These are phyloP conservation scores for Mycena filopes DNA, from an alignment of 768 basidiomycete species.

Conservation along the genomic window DNA sequence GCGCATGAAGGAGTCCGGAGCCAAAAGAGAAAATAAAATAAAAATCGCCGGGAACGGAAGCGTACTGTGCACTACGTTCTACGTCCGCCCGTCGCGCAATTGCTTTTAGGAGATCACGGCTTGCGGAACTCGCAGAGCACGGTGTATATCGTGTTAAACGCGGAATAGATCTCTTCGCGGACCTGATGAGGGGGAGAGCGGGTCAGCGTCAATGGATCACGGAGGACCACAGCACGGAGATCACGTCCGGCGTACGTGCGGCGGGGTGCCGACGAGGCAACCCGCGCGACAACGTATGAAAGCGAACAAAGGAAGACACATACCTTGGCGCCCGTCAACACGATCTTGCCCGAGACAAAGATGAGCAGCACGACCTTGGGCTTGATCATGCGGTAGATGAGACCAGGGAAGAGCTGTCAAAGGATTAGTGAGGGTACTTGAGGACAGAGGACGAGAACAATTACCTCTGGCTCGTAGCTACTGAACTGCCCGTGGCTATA, in stretches of 20 bases:
- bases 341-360: conserved; percentile 99
- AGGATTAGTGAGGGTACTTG: conserved; percentile 1
- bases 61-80: conserved; percentile 61
- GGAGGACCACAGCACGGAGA: conserved; percentile 38
- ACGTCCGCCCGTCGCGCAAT: conserved; percentile 15
- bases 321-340: conserved; percentile 99
- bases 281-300: conserved; percentile 25
- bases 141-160: conserved; percentile 86
- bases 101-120: conserved; percentile 21
- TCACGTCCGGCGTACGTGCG: conserved; percentile 38
- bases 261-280: conserved; percentile 19
- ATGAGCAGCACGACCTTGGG: conserved; percentile 99
- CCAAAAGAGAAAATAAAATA: conserved; percentile 12
- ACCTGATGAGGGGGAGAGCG: conserved; percentile 65
- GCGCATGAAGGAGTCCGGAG: conserved; percentile 19
- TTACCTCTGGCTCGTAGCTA: conserved; percentile 91
- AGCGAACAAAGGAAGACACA: conserved; percentile 41
- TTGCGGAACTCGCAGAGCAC: conserved; percentile 30
- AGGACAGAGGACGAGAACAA: not conserved
- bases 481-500: conserved; percentile 89
- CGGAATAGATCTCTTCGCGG: conserved; percentile 98
- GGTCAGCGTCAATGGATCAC: conserved; percentile 30
- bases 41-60: conserved; percentile 41
- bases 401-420: conserved; percentile 93
- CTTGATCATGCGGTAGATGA: conserved; percentile 99